phyloP scores from a whole-genome alignment of 75 land plant genomes.

The Adiantum capillusveneris region DNA sequence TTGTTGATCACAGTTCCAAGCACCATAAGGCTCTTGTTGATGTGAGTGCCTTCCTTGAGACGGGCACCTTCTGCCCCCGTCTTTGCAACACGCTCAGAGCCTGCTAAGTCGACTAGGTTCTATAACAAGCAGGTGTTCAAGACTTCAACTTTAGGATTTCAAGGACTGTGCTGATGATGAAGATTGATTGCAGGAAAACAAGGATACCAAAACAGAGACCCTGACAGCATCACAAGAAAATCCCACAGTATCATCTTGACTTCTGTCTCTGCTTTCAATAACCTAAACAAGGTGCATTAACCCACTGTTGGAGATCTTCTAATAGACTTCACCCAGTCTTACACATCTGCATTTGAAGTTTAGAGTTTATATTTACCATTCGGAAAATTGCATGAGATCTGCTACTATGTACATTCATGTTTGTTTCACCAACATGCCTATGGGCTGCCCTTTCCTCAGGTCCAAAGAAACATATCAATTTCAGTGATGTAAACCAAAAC shows the following conservation, averaged over 20 bases:
- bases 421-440: slow-evolving; percentile 97
- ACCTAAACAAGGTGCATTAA: slow-evolving; percentile 39
- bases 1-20: slow-evolving; percentile 96
- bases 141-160: too few relatives aligned
- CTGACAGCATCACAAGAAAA: slow-evolving; percentile 91
- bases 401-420: slow-evolving; percentile 96
- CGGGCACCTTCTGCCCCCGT: slow-evolving; percentile 98
- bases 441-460: slow-evolving; percentile 51
- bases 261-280: slow-evolving; percentile 87
- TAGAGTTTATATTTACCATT: slow-evolving; percentile 46
- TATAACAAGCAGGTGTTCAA: slow-evolving; percentile 14
- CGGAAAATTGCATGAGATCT: slow-evolving; percentile 97
- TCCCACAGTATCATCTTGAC: slow-evolving; percentile 45
- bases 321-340: too few relatives aligned
- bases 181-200: slow-evolving; percentile 1
- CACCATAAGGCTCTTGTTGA: slow-evolving; percentile 95
- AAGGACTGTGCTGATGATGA: neutral
- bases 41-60: slow-evolving; percentile 93
- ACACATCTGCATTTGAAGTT: too few relatives aligned
- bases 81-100: slow-evolving; percentile 95
- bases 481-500: slow-evolving; percentile 1
- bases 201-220: slow-evolving; percentile 79
- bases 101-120: slow-evolving; percentile 98
- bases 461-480: too few relatives aligned
- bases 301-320: too few relatives aligned